Conservation (phyloP, 192 early-diverging fungal species). For the Entophlyctis luteolus region DNA sequence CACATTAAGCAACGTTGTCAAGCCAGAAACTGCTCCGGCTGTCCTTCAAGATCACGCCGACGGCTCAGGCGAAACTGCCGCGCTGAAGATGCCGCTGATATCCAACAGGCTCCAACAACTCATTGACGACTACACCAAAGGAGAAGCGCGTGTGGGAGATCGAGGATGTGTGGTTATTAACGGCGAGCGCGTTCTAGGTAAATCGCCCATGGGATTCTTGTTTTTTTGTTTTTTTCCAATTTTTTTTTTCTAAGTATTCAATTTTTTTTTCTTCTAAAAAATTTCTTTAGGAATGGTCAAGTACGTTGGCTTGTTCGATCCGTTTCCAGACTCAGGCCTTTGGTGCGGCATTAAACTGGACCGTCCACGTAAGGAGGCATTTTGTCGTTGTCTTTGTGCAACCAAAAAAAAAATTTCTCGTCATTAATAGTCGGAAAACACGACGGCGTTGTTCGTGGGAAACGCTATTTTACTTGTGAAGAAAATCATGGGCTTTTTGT, state of each 20-base stretch:
- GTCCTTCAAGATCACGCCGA: too few species aligned
- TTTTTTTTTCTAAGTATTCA: too few species aligned
- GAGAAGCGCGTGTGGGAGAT: constrained; percentile 33
- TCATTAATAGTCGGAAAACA: constrained; percentile 50
- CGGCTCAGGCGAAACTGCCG: not conserved
- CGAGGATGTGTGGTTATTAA: constrained; percentile 33
- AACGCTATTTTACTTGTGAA: constrained; percentile 42
- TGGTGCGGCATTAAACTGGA: constrained; percentile 48
- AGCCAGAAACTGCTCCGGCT: too few species aligned
- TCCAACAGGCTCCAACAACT: constrained; percentile 17
- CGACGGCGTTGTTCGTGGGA: constrained; percentile 41
- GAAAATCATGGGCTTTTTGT: constrained; percentile 45
- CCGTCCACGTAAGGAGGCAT: constrained; percentile 31
- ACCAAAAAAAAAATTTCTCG: not conserved
- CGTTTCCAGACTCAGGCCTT: constrained; percentile 37
- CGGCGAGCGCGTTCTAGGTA: constrained; percentile 32
- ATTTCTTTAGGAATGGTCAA: constrained; percentile 39
- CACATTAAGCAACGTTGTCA: too few species aligned
- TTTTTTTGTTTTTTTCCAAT: not conserved
- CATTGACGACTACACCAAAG: constrained; percentile 26
- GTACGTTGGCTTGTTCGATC: constrained; percentile 42
- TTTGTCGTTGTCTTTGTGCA: not conserved
- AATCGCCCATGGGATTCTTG: not conserved
- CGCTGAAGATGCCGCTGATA: constrained; percentile 18
- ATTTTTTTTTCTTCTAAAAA: too few species aligned